These are phyloP conservation scores for Fusarium circinatum DNA, from an alignment of 2,329 filamentous ascomycete species.

Conservation along the genomic window DNA sequence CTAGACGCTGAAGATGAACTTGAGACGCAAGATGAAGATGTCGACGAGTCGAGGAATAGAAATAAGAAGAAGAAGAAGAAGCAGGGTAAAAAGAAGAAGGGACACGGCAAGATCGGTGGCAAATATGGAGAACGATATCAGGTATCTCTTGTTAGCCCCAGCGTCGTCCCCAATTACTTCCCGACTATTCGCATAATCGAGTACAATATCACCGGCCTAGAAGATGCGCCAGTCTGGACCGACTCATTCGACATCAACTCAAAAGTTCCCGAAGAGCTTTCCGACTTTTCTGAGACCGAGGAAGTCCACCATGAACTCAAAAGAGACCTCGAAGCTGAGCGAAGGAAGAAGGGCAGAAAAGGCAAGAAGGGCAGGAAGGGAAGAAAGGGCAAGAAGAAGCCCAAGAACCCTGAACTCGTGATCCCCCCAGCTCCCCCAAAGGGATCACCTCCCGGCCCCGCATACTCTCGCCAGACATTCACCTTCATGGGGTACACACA, in stretches of 20 bases:
- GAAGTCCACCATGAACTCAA: conserved; percentile 44
- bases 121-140: conserved; percentile 87
- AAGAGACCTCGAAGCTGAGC: conserved; percentile 42
- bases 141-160: conserved; percentile 82
- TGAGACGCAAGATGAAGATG: conserved; percentile 31
- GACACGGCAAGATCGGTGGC: conserved; percentile 73
- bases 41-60: conserved; percentile 24
- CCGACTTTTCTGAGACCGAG: conserved; percentile 35
- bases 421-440: conserved; percentile 79
- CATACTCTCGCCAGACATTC: conserved; percentile 86
- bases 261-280: conserved; percentile 5
- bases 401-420: conserved; percentile 68
- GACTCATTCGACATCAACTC: conserved; percentile 44
- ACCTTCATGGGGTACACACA: conserved; percentile 85
- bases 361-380: conserved; percentile 57
- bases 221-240: conserved; percentile 62
- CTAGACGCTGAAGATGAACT: conserved; percentile 29
- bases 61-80: conserved; percentile 29
- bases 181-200: conserved; percentile 90
- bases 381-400: conserved; percentile 57
- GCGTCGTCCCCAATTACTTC: conserved; percentile 92
- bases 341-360: conserved; percentile 50
- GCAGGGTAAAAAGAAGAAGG: conserved; percentile 62
- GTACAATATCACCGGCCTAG: conserved; percentile 88
- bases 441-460: conserved; percentile 81